Conservation (phyloP, 441 rosid species). For the Kokia cookei region DNA sequence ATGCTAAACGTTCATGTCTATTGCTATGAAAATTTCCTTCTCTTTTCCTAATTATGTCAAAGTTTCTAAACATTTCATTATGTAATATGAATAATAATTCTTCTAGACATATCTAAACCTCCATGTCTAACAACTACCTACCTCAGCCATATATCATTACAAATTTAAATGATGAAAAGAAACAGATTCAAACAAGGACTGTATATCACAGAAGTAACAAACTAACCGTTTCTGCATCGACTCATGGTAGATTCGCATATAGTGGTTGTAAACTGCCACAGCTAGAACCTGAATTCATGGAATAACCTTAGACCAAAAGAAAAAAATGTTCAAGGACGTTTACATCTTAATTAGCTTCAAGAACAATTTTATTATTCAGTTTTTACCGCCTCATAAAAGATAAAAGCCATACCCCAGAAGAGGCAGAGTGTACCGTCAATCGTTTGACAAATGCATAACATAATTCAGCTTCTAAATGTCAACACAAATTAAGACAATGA, state of each 20-base stretch:
- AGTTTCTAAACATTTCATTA: background rate
- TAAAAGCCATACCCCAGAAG: background rate
- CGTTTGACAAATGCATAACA: background rate
- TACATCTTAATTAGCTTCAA: background rate
- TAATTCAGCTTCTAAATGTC: background rate
- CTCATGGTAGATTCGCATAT: slow-evolving; percentile 74
- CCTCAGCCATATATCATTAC: background rate
- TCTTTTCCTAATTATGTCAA: background rate
- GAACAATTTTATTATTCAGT: background rate
- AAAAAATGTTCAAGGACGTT: background rate
- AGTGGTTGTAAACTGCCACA: slow-evolving; percentile 97
- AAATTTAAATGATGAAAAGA: background rate
- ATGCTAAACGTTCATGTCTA: background rate
- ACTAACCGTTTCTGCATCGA: slow-evolving; percentile 61
- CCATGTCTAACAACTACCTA: background rate
- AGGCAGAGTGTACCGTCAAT: background rate
- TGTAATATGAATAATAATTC: background rate
- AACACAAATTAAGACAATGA: background rate
- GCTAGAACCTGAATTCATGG: slow-evolving; percentile 67
- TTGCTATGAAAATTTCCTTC: background rate
- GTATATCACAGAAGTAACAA: background rate
- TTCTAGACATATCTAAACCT: background rate
- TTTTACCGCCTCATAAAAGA: background rate
- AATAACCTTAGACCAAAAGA: background rate
- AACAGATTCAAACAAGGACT: background rate